These are phyloP conservation scores for Suhomyces faveliae DNA, from an alignment of 805 yeast species.

Conservation along the genomic window DNA sequence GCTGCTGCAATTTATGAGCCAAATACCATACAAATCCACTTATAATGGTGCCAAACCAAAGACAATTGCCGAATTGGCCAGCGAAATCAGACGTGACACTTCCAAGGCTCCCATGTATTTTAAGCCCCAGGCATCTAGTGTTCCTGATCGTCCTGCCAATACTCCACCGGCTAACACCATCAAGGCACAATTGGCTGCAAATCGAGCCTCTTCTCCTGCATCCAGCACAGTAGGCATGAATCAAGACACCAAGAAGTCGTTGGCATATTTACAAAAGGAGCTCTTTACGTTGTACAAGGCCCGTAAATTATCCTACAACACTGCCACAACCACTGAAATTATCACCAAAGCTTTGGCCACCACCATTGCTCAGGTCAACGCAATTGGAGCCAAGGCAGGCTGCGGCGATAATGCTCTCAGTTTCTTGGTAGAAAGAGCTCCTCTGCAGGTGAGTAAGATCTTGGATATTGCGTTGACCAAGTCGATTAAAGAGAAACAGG, in stretches of 20 bases:
- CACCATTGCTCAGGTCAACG: conserved; percentile 87
- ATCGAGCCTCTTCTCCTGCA: conserved; percentile 26
- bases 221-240: conserved; percentile 31
- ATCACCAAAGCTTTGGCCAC: conserved; percentile 89
- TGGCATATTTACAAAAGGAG: conserved; percentile 84
- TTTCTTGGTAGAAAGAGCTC: conserved; percentile 75
- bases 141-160: neutral
- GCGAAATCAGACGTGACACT: conserved; percentile 37
- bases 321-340: conserved; percentile 78
- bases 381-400: conserved; percentile 82
- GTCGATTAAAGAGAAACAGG: conserved; percentile 54
- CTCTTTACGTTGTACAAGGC: conserved; percentile 76
- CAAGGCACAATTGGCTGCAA: conserved; percentile 49
- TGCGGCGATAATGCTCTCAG: conserved; percentile 76
- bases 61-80: conserved; percentile 43
- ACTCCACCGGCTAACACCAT: conserved; percentile 21
- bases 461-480: conserved; percentile 79
- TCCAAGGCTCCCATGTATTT: conserved; percentile 36
- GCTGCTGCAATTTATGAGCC: conserved; percentile 20
- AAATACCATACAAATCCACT: too few species aligned
- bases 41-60: conserved; percentile 25
- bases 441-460: conserved; percentile 75
- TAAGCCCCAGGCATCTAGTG: conserved; percentile 18
- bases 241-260: conserved; percentile 67
- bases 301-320: conserved; percentile 65